These are phyloP conservation scores for Sugiyamaella paludigena DNA, from an alignment of 1,139 yeast genomes.

Conservation along the genomic window DNA sequence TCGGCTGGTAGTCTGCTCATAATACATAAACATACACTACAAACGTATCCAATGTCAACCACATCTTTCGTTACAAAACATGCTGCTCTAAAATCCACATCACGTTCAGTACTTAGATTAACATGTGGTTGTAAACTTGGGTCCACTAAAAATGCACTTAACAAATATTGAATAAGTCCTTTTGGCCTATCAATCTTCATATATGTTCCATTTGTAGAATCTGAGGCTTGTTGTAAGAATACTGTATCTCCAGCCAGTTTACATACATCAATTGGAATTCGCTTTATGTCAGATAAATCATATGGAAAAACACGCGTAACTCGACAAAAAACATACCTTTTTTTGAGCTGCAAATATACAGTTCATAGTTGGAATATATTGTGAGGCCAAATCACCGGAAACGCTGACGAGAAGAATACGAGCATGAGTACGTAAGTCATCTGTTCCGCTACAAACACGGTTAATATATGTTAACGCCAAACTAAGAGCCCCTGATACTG, in stretches of 20 bases:
- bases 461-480: constrained; percentile 78
- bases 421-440: constrained; percentile 51
- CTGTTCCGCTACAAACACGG: constrained; percentile 42
- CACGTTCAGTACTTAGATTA: constrained; percentile 77
- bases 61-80: constrained; percentile 87
- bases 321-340: constrained; percentile 41
- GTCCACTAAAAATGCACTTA: constrained; percentile 69
- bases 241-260: constrained; percentile 77
- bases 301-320: background rate
- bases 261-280: constrained; percentile 85
- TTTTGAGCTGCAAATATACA: constrained; percentile 95
- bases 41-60: constrained; percentile 90
- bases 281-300: constrained; percentile 28
- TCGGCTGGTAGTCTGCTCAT: constrained; percentile 48
- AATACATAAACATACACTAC: constrained; percentile 89
- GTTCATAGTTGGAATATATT: constrained; percentile 93
- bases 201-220: constrained; percentile 90
- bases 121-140: constrained; percentile 74
- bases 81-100: constrained; percentile 91
- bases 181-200: constrained; percentile 66
- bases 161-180: constrained; percentile 73
- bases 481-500: constrained; percentile 77
- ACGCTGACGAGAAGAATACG: constrained; percentile 73
- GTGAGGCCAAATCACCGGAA: constrained; percentile 72
- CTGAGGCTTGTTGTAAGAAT: constrained; percentile 92